Conservation (phyloP, 1,284 basidiomycete genomes). For the Cutaneotrichosporon dermatis region DNA sequence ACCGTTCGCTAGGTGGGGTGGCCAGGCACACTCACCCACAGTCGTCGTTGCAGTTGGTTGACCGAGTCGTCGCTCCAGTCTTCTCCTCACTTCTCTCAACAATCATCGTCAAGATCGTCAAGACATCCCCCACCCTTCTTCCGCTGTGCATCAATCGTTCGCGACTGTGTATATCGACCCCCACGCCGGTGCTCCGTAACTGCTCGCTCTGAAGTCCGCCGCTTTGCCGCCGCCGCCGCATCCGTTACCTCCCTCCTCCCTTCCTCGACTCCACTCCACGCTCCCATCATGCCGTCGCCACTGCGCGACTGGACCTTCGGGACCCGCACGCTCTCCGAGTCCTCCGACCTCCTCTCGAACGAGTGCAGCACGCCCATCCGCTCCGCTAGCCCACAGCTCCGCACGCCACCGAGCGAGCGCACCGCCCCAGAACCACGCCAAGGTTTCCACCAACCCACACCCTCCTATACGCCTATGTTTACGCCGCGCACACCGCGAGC, state of each 20-base stretch:
- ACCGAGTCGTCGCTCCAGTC: no score
- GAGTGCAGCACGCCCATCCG: slow-evolving; percentile 11
- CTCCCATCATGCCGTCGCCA: background rate
- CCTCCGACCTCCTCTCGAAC: slow-evolving; percentile 11
- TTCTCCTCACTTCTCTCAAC: no score
- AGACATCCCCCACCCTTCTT: no score
- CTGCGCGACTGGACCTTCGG: background rate
- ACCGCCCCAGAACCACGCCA: background rate
- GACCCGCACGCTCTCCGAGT: background rate
- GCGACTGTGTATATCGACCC: no score
- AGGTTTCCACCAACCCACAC: background rate
- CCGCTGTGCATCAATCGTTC: no score
- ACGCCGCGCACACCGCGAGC: background rate
- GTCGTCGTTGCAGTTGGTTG: no score
- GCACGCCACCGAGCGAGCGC: background rate
- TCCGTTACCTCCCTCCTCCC: background rate
- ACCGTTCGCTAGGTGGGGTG: no score
- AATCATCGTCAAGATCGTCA: no score
- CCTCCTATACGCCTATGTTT: background rate
- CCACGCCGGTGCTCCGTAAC: no score
- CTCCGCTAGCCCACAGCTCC: background rate
- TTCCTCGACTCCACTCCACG: background rate
- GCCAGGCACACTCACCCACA: no score
- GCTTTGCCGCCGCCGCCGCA: no score
- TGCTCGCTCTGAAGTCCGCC: no score